phyloP scores from a whole-genome alignment of 257 asterid genomes.

The Solanum clarkiae region DNA sequence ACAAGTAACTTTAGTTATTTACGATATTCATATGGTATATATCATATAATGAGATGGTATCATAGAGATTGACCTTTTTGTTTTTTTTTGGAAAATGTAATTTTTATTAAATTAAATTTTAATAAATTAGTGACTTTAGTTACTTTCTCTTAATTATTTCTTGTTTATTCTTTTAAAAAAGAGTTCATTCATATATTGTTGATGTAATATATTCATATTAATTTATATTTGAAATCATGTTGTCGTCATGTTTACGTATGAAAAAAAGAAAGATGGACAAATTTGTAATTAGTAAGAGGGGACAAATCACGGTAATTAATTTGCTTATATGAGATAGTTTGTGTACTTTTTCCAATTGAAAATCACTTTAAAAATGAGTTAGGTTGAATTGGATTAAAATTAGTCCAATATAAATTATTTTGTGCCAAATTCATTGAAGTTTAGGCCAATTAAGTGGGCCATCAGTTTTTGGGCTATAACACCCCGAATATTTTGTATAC shows the following conservation, averaged over 20 bases:
- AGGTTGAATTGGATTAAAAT: neutral
- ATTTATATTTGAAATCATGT: neutral
- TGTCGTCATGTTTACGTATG: neutral
- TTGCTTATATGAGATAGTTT: neutral
- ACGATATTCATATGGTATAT: neutral
- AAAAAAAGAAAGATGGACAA: neutral
- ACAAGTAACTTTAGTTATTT: neutral
- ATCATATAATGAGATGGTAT: neutral
- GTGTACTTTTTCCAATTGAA: neutral
- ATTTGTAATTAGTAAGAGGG: neutral
- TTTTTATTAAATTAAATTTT: neutral
- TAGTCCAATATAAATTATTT: neutral
- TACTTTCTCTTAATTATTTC: neutral
- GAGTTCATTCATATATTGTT: neutral
- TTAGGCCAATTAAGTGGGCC: neutral
- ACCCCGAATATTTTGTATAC: neutral
- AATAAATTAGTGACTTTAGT: neutral
- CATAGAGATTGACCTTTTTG: neutral
- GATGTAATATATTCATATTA: neutral
- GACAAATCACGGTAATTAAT: neutral
- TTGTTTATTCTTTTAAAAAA: neutral
- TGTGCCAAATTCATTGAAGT: neutral
- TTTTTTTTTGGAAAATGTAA: neutral
- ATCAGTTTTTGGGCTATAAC: neutral
- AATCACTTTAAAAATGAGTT: neutral